Evolutionary conservation across 495 filamentous ascomycete genomes (phyloP).

Genomic region (Annulohypoxylon bovei): DNA sequence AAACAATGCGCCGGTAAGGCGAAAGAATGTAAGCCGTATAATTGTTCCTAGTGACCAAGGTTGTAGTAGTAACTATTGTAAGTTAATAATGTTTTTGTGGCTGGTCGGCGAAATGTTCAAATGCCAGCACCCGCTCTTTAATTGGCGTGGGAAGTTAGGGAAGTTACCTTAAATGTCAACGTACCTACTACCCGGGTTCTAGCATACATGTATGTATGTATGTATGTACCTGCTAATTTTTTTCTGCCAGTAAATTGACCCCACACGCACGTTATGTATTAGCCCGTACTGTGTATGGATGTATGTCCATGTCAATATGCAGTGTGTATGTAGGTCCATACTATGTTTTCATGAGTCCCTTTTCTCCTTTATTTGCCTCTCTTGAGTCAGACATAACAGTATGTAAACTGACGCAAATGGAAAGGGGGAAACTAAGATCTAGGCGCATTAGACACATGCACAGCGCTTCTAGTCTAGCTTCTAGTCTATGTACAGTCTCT

Average conservation of each 20-base stretch:
- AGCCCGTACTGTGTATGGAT: background rate
- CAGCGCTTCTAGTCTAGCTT: slow-evolving; percentile 3
- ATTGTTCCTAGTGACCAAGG: slow-evolving; percentile 4
- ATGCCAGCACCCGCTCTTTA: slow-evolving; percentile 23
- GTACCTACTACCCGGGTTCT: slow-evolving; percentile 27
- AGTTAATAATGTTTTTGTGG: slow-evolving; percentile 23
- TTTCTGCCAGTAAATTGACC: background rate
- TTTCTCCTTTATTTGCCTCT: slow-evolving; percentile 30
- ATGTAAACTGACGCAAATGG: slow-evolving; percentile 13
- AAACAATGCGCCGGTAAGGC: slow-evolving; percentile 38
- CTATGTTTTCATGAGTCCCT: background rate
- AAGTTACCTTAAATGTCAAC: background rate
- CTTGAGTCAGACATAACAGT: slow-evolving; percentile 28
- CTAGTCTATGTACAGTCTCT: background rate
- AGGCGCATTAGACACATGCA: background rate
- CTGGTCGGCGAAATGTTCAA: slow-evolving; percentile 28
- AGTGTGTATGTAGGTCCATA: background rate
- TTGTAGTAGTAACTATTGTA: slow-evolving; percentile 4
- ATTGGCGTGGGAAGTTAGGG: background rate
- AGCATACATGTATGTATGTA: background rate
- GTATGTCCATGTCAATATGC: no score
- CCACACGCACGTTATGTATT: slow-evolving; percentile 12
- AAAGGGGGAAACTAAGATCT: slow-evolving; percentile 8
- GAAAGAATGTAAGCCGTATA: slow-evolving; percentile 40
- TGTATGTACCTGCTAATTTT: background rate